Conservation (phyloP, 345 rosid genomes). For the Toxicodendron radicans region DNA sequence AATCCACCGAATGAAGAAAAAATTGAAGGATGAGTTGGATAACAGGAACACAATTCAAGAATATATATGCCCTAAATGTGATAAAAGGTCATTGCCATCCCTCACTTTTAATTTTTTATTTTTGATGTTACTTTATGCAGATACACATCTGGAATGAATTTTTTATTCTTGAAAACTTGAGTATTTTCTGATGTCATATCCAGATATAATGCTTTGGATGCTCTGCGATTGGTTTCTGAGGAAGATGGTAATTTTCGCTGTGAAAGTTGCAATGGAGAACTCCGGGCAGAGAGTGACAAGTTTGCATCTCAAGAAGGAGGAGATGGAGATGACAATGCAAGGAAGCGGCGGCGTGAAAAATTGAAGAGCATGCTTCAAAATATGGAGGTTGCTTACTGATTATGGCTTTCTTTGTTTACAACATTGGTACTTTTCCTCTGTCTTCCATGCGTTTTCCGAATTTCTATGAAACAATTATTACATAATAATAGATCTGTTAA, state of each 20-base stretch:
- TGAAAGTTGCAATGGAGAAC: slow-evolving; percentile 85
- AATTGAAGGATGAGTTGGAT: slow-evolving; percentile 79
- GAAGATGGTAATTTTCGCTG: slow-evolving; percentile 84
- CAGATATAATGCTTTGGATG: slow-evolving; percentile 92
- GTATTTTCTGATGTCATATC: slow-evolving; percentile 21
- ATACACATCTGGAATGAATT: not conserved
- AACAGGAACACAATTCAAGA: slow-evolving; percentile 87
- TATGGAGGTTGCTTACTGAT: slow-evolving; percentile 52
- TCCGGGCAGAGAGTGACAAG: slow-evolving; percentile 89
- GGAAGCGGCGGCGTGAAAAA: slow-evolving; percentile 77
- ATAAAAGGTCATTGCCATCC: slow-evolving; percentile 52
- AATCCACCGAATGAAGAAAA: slow-evolving; percentile 73
- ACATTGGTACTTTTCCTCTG: slow-evolving; percentile 3
- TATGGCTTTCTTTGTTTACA: not conserved
- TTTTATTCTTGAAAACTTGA: slow-evolving; percentile 16
- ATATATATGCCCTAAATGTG: slow-evolving; percentile 88
- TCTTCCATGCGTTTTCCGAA: not conserved
- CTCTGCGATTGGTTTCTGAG: slow-evolving; percentile 57
- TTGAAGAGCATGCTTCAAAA: slow-evolving; percentile 75
- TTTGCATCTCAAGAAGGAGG: slow-evolving; percentile 76
- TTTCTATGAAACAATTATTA: not conserved
- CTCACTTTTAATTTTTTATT: not conserved
- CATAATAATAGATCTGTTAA: not conserved
- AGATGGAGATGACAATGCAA: slow-evolving; percentile 91
- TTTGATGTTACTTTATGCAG: not conserved